Base-by-base conservation (phyloP, 2,329 filamentous ascomycete genomes). In the Fusarium stilboides region DNA sequence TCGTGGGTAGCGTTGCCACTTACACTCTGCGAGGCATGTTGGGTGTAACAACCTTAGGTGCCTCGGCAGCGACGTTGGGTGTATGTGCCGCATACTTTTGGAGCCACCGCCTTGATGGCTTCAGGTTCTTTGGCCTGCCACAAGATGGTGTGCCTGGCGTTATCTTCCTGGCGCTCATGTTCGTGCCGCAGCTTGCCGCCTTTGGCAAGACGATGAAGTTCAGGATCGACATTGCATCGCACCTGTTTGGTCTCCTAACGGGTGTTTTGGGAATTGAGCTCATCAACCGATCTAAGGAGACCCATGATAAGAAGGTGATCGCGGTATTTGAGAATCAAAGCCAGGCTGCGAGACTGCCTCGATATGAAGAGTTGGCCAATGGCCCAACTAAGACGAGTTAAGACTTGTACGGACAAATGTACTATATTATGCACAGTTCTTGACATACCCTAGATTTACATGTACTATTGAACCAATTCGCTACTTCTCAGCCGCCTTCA, bases 11-110 rank as follows among this genome's bases (percentile, higher is more conserved):
- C 44, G 80, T 94, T 61, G 72, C 80, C 28, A 78, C 79, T 46
- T 82, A 86, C 59, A 84, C 86, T 46, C 75, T 86, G 54, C 75
- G 81, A 50, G 80, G 82, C 15, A 78, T 81, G 71, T 73, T 88
- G 49, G 75, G 78, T 14, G 79, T 82, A 53, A 83, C 89, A 37
- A 86, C 87, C 3, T 81, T 92, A 12, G 92, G 92, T n/a, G 89
- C 89, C 2, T 92, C 89, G 8, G 90, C 88, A 13, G 88, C 87
- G 36, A 81, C 90, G 7, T 85, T 88, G 66, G 91, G 90, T 22
- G 74, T 93, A 22, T 76, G 87, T 9, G 85, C 85, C 3, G 88
- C 89, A 2, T 91, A 88, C 77, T 87, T 90, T 71, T 88, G 87
- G 84, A 78, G 86, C 67, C 85, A 89, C 74, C 80, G 83, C 54